Conservation (phyloP, 2,329 filamentous ascomycete species). For the Colletotrichum sp. region DNA sequence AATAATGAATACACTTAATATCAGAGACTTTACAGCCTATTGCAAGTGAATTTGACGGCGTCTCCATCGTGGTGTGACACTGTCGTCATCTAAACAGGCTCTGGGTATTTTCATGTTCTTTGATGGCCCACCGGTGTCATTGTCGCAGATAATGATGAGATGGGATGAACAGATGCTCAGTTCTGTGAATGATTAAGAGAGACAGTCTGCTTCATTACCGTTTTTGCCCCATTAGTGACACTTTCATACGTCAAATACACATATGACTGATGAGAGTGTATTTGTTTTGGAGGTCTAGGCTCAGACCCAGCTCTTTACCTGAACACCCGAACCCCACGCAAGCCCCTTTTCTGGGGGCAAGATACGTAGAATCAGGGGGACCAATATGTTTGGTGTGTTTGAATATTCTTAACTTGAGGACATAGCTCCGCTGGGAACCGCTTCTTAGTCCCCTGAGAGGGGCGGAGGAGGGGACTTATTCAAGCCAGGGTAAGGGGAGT, state of each 20-base stretch:
- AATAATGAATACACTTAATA: background rate
- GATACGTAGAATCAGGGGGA: background rate
- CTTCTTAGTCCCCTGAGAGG: background rate
- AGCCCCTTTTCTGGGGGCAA: background rate
- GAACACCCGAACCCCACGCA: background rate
- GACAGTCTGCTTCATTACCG: accelerated
- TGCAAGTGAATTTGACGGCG: background rate
- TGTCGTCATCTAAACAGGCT: background rate
- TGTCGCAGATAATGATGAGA: background rate
- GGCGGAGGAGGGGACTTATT: accelerated
- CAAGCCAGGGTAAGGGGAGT: background rate
- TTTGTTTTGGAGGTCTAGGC: background rate
- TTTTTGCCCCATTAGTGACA: background rate
- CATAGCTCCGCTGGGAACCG: background rate
- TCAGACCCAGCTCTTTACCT: background rate
- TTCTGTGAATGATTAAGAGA: accelerated
- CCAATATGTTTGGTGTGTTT: background rate
- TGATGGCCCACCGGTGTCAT: accelerated
- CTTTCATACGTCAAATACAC: accelerated
- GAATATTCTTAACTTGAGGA: background rate
- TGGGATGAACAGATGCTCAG: background rate
- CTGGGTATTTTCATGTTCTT: background rate
- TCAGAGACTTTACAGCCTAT: accelerated
- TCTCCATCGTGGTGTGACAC: background rate
- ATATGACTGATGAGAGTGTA: accelerated